Conservation (phyloP, 371 early-diverging fungal species). For the Dichotomocladium elegans region DNA sequence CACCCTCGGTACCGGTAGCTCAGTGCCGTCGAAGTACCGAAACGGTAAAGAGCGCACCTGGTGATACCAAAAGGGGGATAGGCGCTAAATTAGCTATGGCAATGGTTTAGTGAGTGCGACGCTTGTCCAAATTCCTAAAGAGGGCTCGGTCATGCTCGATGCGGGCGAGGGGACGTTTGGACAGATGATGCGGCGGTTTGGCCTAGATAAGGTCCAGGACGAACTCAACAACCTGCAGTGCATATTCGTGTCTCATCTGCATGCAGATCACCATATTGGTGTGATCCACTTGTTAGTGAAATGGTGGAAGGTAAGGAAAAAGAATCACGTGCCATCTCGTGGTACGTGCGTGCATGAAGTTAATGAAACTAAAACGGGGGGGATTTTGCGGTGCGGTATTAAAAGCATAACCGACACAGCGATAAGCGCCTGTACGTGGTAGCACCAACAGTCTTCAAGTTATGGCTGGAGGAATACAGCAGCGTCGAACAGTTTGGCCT, state of each 20-base stretch:
- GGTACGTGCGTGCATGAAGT: too few relatives aligned
- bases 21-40: conserved; percentile 94
- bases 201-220: conserved; percentile 28
- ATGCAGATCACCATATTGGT: conserved; percentile 99
- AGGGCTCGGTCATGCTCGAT: conserved; percentile 82
- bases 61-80: conserved; percentile 12
- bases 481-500: conserved; percentile 62
- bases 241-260: conserved; percentile 96
- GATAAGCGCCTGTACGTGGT: conserved; percentile 35
- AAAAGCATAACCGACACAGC: too few relatives aligned
- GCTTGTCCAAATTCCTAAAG: conserved; percentile 57
- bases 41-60: conserved; percentile 66
- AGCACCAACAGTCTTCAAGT: conserved; percentile 58
- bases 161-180: conserved; percentile 97
- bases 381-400: too few relatives aligned
- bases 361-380: too few relatives aligned
- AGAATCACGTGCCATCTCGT: too few relatives aligned
- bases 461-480: conserved; percentile 69
- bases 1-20: conserved; percentile 95
- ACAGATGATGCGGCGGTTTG: conserved; percentile 86
- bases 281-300: conserved; percentile 59
- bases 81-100: neutral
- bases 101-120: conserved; percentile 86
- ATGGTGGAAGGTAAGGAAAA: conserved; percentile 1
- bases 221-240: conserved; percentile 55